Percentiles rank a stretch among this genome's conserved stretches.
Evolutionary conservation across 441 rosid species (phyloP).

Genomic region (Populus hybrid): DNA sequence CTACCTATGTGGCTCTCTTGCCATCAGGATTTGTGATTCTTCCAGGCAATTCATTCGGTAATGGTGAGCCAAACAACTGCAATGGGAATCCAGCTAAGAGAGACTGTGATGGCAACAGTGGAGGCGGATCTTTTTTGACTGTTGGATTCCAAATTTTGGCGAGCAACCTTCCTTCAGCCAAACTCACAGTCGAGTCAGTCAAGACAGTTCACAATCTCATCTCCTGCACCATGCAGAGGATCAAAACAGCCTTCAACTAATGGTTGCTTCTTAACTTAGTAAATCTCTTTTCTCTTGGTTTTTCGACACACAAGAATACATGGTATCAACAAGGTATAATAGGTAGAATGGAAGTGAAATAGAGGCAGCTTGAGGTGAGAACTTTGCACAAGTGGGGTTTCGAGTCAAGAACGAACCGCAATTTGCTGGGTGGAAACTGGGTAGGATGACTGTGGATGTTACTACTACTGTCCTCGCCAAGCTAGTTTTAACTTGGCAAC

Average conservation of each 20-base stretch:
- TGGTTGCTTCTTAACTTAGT: neutral
- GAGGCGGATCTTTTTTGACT: slow-evolving; percentile 64
- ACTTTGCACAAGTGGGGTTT: slow-evolving; percentile 32
- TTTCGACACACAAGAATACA: neutral
- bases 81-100: slow-evolving; percentile 16
- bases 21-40: slow-evolving; percentile 80
- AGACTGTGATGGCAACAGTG: slow-evolving; percentile 29
- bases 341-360: slow-evolving; percentile 11
- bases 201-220: slow-evolving; percentile 75
- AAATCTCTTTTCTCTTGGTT: neutral
- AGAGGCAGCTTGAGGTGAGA: neutral
- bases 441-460: neutral
- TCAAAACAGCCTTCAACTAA: slow-evolving; percentile 64
- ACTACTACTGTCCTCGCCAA: slow-evolving; percentile 15
- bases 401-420: slow-evolving; percentile 95
- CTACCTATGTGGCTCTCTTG: slow-evolving; percentile 57
- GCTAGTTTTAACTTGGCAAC: neutral
- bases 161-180: slow-evolving; percentile 57
- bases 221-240: slow-evolving; percentile 72
- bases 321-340: slow-evolving; percentile 7
- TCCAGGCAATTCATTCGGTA: slow-evolving; percentile 37
- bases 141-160: slow-evolving; percentile 70
- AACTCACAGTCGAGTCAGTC: slow-evolving; percentile 67
- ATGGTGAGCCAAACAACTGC: slow-evolving; percentile 17
- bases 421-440: slow-evolving; percentile 16